Conservation (phyloP, 148 eudicot species). For the Selenicereus undatus region DNA sequence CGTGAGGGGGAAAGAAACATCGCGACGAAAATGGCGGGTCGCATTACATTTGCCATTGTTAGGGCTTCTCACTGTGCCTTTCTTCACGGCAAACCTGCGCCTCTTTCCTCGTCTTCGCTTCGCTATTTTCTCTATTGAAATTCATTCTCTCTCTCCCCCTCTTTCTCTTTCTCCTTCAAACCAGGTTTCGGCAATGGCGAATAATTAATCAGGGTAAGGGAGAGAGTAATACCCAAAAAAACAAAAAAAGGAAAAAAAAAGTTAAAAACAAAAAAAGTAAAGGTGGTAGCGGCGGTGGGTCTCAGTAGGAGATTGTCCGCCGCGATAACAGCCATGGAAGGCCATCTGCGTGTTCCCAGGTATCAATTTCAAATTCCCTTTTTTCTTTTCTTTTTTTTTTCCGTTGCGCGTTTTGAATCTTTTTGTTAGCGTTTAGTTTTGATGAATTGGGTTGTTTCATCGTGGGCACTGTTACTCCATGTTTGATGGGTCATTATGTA, state of each 20-base stretch:
- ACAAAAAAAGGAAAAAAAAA: not conserved
- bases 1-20: not conserved
- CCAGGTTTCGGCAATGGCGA: conserved; percentile 7
- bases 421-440: not conserved
- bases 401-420: not conserved
- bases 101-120: not conserved
- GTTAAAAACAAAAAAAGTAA: not conserved
- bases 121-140: not conserved
- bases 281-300: not conserved
- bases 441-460: not conserved
- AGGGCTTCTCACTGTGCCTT: conserved; percentile 18
- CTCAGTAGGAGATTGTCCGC: conserved; percentile 11
- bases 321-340: conserved; percentile 19
- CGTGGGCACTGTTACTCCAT: no score
- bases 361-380: not conserved
- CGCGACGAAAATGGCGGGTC: conserved; percentile 28
- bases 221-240: not conserved
- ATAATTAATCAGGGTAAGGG: not conserved
- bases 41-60: conserved; percentile 12
- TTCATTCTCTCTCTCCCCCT: not conserved
- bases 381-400: not conserved
- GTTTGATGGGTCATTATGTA: not conserved
- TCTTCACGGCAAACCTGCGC: conserved; percentile 20
- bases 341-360: conserved; percentile 10
- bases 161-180: not conserved